Conservation (phyloP, 768 basidiomycete species). For the Suillus weaverae region DNA sequence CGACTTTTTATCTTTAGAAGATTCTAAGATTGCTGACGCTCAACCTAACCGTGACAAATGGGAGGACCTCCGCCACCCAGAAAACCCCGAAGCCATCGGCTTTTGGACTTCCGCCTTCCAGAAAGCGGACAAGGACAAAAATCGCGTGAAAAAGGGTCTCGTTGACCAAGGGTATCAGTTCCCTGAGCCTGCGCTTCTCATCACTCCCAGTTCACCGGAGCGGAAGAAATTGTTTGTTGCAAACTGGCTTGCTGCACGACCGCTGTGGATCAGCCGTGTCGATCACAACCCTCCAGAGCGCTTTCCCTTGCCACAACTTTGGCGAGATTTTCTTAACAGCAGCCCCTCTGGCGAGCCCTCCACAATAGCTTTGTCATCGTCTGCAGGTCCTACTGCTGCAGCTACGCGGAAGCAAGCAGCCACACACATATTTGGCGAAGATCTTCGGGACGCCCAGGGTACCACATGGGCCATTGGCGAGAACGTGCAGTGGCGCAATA, state of each 20-base stretch:
- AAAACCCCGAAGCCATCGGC: background rate
- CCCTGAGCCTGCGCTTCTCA: too few species aligned
- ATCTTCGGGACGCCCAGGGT: background rate
- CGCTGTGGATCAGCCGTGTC: conserved; percentile 10
- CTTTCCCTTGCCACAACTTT: conserved; percentile 10
- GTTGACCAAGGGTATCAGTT: too few species aligned
- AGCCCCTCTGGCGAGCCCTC: background rate
- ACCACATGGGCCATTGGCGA: background rate
- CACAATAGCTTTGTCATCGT: background rate
- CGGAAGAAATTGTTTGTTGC: conserved; percentile 5
- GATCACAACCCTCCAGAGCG: conserved; percentile 4
- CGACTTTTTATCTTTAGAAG: background rate
- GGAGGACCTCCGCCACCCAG: background rate
- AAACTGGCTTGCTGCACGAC: conserved; percentile 14
- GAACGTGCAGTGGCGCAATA: background rate
- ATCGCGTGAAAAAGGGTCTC: too few species aligned
- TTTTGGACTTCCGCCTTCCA: background rate
- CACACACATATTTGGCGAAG: conserved; percentile 11
- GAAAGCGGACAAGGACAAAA: background rate
- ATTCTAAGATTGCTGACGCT: background rate
- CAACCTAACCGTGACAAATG: conserved; percentile 5
- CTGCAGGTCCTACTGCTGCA: background rate
- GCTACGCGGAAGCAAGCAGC: conserved; percentile 3
- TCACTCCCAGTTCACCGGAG: background rate
- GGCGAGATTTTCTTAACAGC: conserved; percentile 12